A percentile compares a stretch with the other conserved stretches of the same genome.
These are phyloP conservation scores for Fusarium sp. DNA, from an alignment of 2,329 filamentous ascomycete species.

Conservation along the genomic window DNA sequence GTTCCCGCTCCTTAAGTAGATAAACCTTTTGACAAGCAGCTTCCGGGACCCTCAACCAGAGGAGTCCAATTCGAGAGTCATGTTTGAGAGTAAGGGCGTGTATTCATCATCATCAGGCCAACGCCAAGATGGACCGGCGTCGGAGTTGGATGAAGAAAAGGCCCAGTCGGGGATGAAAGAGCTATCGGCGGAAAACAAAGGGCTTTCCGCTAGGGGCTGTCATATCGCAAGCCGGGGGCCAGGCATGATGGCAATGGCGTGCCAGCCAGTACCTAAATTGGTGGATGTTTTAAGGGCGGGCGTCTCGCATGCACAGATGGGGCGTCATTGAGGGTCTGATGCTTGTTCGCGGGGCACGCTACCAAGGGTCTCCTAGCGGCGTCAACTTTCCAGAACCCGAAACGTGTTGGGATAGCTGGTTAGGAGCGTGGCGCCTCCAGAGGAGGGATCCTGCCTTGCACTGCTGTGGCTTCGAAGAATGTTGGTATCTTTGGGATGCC, in stretches of 20 bases:
- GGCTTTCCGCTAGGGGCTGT: conserved; percentile 37
- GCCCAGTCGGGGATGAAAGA: conserved; percentile 43
- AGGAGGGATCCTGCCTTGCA: not conserved
- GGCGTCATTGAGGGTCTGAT: conserved; percentile 35
- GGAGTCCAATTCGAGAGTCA: conserved; percentile 27
- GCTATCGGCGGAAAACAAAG: conserved; percentile 41
- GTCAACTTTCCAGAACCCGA: conserved; percentile 12
- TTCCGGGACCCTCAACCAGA: conserved; percentile 28
- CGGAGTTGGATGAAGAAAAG: conserved; percentile 23
- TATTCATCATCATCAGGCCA: conserved; percentile 38
- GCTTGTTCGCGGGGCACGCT: conserved; percentile 36
- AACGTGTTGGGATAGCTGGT: conserved; percentile 14
- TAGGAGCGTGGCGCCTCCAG: conserved; percentile 6
- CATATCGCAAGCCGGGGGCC: conserved; percentile 34
- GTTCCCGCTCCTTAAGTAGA: conserved; percentile 45
- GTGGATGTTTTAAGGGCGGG: conserved; percentile 36
- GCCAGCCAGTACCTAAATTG: conserved; percentile 29
- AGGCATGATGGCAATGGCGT: conserved; percentile 28
- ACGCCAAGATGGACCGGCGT: conserved; percentile 38
- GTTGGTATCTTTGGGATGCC: conserved; percentile 10
- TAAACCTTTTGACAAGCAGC: conserved; percentile 31
- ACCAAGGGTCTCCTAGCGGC: conserved; percentile 33
- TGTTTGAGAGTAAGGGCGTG: conserved; percentile 35
- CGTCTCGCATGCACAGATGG: conserved; percentile 44
- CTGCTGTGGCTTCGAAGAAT: not conserved